These are phyloP conservation scores for Paramecium pentaurelia DNA, from an alignment of 73 alveolate genomes.

Conservation along the genomic window DNA sequence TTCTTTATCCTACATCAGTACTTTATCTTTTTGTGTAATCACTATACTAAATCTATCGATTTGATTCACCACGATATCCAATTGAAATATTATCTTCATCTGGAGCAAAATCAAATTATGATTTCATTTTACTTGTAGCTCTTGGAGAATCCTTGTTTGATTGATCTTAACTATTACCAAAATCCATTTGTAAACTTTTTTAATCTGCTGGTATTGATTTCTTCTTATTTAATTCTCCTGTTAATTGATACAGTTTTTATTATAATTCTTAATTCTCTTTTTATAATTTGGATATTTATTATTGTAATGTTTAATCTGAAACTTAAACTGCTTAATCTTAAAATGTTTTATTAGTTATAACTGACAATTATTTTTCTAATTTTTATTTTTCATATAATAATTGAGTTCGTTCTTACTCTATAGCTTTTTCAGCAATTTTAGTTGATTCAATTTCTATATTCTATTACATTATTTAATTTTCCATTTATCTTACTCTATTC, in stretches of 20 bases:
- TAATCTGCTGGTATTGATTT: neutral
- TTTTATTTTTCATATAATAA: constrained; percentile 20
- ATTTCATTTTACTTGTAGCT: neutral
- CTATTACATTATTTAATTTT: neutral
- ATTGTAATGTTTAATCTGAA: neutral
- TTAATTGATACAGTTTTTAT: neutral
- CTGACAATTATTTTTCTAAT: neutral
- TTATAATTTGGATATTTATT: neutral
- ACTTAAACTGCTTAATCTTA: constrained; percentile 3
- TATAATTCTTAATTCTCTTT: constrained; percentile 10
- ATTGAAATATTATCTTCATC: neutral
- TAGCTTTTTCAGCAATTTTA: neutral
- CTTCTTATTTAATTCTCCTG: neutral
- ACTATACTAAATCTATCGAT: neutral
- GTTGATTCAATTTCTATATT: neutral
- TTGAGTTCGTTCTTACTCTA: neutral
- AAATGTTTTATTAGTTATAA: neutral
- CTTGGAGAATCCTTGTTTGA: neutral
- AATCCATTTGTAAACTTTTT: neutral
- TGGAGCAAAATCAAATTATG: neutral
- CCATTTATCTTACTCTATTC: neutral
- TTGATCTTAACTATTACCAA: neutral
- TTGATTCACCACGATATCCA: neutral
- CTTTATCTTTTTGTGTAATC: neutral
- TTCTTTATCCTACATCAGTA: neutral